Evolutionary conservation across 176 grass and related monocot genomes (phyloP).

Genomic region (Ensete glaucum): DNA sequence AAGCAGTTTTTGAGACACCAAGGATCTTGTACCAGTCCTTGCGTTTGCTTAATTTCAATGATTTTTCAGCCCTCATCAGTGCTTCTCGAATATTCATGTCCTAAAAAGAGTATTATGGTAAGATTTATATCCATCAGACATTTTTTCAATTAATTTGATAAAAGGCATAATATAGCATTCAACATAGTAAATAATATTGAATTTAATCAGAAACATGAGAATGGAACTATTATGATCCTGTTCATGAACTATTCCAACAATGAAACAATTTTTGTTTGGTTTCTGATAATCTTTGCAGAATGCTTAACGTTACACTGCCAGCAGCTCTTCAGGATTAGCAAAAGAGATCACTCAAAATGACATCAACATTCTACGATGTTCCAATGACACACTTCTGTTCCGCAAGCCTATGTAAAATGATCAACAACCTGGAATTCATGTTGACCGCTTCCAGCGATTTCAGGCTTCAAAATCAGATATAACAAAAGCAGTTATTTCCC

Average conservation of each 20-base stretch:
- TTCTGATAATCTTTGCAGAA: neutral
- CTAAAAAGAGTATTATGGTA: slow-evolving; percentile 21
- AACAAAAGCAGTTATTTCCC: too few relatives aligned
- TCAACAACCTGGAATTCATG: too few relatives aligned
- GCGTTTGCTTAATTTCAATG: slow-evolving; percentile 86
- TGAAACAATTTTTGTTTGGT: neutral
- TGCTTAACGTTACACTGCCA: neutral
- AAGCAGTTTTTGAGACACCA: slow-evolving; percentile 71
- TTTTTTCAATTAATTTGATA: neutral
- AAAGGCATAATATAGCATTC: neutral
- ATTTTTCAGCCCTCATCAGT: slow-evolving; percentile 81
- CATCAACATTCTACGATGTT: too few relatives aligned
- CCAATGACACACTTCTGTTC: too few relatives aligned
- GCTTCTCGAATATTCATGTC: slow-evolving; percentile 81
- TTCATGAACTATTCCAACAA: neutral
- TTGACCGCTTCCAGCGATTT: too few relatives aligned
- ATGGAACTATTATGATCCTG: neutral
- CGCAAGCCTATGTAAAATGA: too few relatives aligned
- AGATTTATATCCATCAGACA: slow-evolving; percentile 6
- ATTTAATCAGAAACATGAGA: neutral
- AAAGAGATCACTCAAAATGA: neutral
- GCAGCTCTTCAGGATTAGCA: neutral
- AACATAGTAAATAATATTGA: neutral
- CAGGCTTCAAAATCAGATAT: too few relatives aligned
- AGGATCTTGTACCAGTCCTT: slow-evolving; percentile 98